Conservation (phyloP, 2,329 filamentous ascomycete species). For the Elsinoe fawcettii region DNA sequence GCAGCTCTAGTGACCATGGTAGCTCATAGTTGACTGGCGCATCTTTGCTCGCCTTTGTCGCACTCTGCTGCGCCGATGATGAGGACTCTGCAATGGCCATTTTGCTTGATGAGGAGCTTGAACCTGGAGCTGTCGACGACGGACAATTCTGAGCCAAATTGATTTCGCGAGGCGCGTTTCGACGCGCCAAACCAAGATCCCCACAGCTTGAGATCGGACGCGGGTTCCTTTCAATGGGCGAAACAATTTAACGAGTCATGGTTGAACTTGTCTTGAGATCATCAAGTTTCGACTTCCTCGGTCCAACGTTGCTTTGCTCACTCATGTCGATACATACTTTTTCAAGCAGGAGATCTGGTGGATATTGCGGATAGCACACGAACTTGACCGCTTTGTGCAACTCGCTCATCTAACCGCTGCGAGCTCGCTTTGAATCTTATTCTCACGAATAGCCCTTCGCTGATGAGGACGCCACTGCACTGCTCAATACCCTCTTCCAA, state of each 20-base stretch:
- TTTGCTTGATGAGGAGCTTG: neutral
- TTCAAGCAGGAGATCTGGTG: neutral
- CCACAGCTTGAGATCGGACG: neutral
- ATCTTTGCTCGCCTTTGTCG: constrained; percentile 33
- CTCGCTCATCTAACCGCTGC: no score
- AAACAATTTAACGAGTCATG: constrained; percentile 3
- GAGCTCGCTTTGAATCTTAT: no score
- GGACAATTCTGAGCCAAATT: constrained; percentile 6
- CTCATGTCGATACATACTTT: neutral
- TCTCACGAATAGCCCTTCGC: neutral
- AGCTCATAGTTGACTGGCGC: constrained; percentile 58
- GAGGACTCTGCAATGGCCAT: constrained; percentile 45
- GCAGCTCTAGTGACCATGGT: constrained; percentile 54
- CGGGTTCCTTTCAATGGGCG: neutral
- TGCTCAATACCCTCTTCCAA: neutral
- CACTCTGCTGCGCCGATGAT: constrained; percentile 29
- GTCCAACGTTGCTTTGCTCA: neutral
- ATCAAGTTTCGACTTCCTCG: neutral
- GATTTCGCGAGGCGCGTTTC: constrained; percentile 10
- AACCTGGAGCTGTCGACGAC: neutral
- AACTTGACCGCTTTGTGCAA: neutral
- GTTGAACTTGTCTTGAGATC: constrained; percentile 7
- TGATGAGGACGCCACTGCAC: neutral
- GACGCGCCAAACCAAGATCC: constrained; percentile 7
- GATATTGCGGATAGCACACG: neutral